Evolutionary conservation across 2,329 filamentous ascomycete species (phyloP), one percentile per base, ranked within the genome.

Genomic region (Aspergillus texensis): DNA sequence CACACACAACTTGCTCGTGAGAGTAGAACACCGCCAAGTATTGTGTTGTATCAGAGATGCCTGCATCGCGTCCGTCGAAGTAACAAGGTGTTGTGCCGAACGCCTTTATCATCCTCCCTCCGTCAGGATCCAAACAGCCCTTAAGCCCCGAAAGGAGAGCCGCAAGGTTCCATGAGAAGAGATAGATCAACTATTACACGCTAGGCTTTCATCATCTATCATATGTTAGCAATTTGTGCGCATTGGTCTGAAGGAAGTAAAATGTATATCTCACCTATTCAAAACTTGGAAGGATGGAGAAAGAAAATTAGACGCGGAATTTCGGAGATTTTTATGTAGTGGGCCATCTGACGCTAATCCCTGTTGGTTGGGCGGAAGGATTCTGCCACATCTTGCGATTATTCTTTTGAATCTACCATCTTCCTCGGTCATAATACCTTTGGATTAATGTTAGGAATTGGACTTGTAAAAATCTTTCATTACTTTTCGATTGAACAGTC

Each of bases 81-180:
- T 92, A 96, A 97, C 93, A 98, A 97, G 94, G 91, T 86, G 82
- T 86, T 97, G 94, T 97, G 95, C 92, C 94, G 93, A 91, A 97
- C 95, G 93, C 95, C 90, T 86, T 93, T 93, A 89, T 98, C 95
- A 99, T 87, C 84, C 88, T 91, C 82, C 87, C 88, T 81, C 82
- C 84, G 81, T 80, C 84, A 83, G 83, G 81, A 81, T 80, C 88
- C 86, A 82, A 68, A 81, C 86, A 90, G 92, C 94, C 86, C 95
- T 97, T 93, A 79, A 91, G 93, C 89, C 83, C 82, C 86, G 82
- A 88, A 88, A 72, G 72, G 88, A 97, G 94, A 94, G 92, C 91
- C 87, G 83, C 82, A 83, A 83, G 85, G 83, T 84, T 85, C 83
- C 85, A 82, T 81, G 79, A 82, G 85, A 81, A 83, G 85, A 84